These are phyloP conservation scores for Xylaria sp. DNA, from an alignment of 495 filamentous ascomycete genomes.

Conservation along the genomic window DNA sequence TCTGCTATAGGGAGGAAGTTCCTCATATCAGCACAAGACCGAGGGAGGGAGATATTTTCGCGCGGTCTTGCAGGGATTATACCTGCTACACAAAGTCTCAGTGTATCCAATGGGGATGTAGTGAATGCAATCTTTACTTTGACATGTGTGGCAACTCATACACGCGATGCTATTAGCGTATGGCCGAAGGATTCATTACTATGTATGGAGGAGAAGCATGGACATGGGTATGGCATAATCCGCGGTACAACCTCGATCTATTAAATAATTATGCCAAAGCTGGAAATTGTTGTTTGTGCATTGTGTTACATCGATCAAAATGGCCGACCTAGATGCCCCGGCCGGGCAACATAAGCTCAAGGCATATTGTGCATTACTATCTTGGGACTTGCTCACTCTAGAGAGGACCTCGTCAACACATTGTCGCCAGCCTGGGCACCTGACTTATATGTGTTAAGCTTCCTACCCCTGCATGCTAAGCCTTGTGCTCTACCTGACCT, in stretches of 20 bases:
- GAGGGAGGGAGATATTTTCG: slow-evolving; percentile 5
- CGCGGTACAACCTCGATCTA: background rate
- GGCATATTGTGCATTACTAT: background rate
- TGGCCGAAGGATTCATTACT: slow-evolving; percentile 2
- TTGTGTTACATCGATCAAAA: slow-evolving; percentile 1
- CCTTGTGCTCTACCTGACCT: too few relatives aligned
- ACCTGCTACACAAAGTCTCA: background rate
- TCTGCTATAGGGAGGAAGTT: background rate
- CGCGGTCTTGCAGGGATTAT: background rate
- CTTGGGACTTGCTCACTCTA: background rate
- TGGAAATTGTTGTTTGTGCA: background rate
- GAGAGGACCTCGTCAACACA: background rate
- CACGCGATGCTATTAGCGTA: background rate
- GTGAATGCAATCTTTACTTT: background rate
- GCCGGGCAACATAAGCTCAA: background rate
- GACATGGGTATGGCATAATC: slow-evolving; percentile 6
- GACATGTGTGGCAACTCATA: slow-evolving; percentile 1
- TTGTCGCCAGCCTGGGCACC: background rate
- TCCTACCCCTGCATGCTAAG: too few relatives aligned
- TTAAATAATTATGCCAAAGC: background rate
- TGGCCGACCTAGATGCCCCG: background rate
- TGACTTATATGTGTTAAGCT: too few relatives aligned
- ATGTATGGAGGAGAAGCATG: slow-evolving; percentile 4
- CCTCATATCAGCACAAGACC: background rate
- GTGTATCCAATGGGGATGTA: slow-evolving; percentile 4